Evolutionary conservation across 495 filamentous ascomycete genomes (phyloP), one percentile per base, ranked within the genome.

Genomic region (Immersiella caudata): DNA sequence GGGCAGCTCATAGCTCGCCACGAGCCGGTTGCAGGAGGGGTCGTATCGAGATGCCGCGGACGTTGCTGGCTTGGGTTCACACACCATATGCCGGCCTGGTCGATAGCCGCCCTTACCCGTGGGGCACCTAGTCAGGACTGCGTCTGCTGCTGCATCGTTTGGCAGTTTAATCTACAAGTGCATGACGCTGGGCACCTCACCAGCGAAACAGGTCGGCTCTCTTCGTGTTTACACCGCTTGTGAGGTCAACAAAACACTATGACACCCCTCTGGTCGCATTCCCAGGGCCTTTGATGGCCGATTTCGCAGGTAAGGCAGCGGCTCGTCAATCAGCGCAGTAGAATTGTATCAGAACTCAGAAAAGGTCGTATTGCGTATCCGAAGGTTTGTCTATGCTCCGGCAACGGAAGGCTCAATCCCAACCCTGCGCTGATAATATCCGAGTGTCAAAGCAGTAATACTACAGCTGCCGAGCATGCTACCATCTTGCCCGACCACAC

Each of bases 271-370:
- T 24, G 25, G 65, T 58, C 27, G 51, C n/a, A 69, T 51, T 21
- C 24, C 25, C 7, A 56, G 63, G 63, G 54, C 63, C 63, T 65
- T 57, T 16, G 52, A 27, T 52, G 63, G 63, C 51, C 46, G 61
- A 40, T 58, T 54, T 40, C 51, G 55, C 55, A 56, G 67, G 20
- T 35, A 24, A 40, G 59, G 51, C 29, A 20, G 55, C 49, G 56
- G 55, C 26, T 56, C 35, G 22, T 35, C 51, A 40, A 46, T 46
- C 40, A 51, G 57, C 18, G 57, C 63, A 65, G 65, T 72, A 49
- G 68, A 46, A 59, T 62, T 65, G 70, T 69, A 71, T 75, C 76
- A 77, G 54, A 77, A 72, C 66, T 77, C 70, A 70, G 25, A 79
- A 71, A 70, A 64, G 57, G 62, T 52, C 64, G 65, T 66, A 56